Evolutionary conservation across 495 filamentous ascomycete genomes (phyloP), one percentile per base, ranked within the genome.

Genomic region (Aspergillus avenaceus): DNA sequence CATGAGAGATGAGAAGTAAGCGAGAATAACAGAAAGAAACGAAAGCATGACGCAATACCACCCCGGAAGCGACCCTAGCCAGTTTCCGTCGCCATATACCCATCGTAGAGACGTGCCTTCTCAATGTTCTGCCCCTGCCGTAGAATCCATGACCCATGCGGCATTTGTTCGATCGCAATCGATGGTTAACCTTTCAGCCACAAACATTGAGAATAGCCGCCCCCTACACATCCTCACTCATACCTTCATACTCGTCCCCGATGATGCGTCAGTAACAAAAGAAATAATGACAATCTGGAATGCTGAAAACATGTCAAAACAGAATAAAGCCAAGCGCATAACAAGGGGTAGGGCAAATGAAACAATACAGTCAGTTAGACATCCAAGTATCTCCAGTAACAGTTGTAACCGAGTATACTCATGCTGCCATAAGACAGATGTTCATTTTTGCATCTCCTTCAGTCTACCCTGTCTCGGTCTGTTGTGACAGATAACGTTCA

Each of bases 51-150:
- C 70, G 67, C 61, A 70, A 61, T 60, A 76, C 73, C 71, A 70
- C 73, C 73, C 73, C 73, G 70, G 73, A 74, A 72, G 73, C 73
- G 71, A 73, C 71, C 73, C 73, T 75, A 74, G 50, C 62, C 69
- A 73, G 55, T 61, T 60, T 74, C 73, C 73, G 59, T 74, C 73
- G 70, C 71, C 73, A 72, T 46, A 31, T 55, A 74, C 65, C 71
- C 41, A 43, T 29, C 43, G 40, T 36, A 29, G 18, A 56, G 53
- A 55, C 32, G 52, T 45, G 34, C 25, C 46, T 29, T 32, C 50
- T 46, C 41, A 23, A 38, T 36, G 43, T 32, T 40, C 52, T 50
- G 24, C 26, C 27, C 36, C 52, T 42, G 27, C 54, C 49, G 23
- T 45, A 41, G 21, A 41, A 47, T 49, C 38, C 45, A 43, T 36